Base-by-base conservation (phyloP, 371 early-diverging fungal genomes). In the Mortierella sp. region DNA sequence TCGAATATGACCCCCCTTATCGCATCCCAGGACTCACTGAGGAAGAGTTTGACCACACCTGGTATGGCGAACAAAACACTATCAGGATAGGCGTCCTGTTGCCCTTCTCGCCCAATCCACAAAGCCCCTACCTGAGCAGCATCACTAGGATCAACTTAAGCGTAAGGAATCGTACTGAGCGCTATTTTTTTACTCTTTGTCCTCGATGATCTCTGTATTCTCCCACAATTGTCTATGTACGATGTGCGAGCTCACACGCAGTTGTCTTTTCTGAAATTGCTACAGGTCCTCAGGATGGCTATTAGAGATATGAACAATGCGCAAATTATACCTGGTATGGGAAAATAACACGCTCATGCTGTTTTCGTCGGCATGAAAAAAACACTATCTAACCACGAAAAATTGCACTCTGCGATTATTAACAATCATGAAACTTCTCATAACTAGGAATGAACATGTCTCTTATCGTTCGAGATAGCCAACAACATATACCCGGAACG, bases 371-470 rank as follows among this genome's bases (percentile, higher is more conserved):
- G 14, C 22, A 19, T 13, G 47, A n/a, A 47, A 48, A 22, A 16
- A n/a, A n/a, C n/a, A 8, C n/a, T 48, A 5, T 48, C n/a, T 9
- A n/a, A 6, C 19, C 48, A n/a, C n/a, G 22, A 48, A 3, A 48
- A 47, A 19, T 47, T 1, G 16, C 47, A 22, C 22, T 47, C 47
- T 22, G 4, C 22, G 6, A 22, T 47, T 47, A 22, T 22, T 47
- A 47, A 47, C 47, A 47, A 16, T 0, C 47, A 7, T 4, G 5
- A 50, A 5, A 10, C 24, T n/a, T 14, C 10, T 8, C 24, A 26
- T 26, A 13, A 22, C 41, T 55, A 81, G 82, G 82, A n/a, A 71
- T 81, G 77, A 81, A 81, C 24, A 39, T 81, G 10, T 81, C 82
- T 31, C 29, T 81, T 4, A 69, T 81, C 37, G 55, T 81, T 6